Base-by-base conservation (phyloP, 176 grass and related monocot genomes). In the Avena sativa region DNA sequence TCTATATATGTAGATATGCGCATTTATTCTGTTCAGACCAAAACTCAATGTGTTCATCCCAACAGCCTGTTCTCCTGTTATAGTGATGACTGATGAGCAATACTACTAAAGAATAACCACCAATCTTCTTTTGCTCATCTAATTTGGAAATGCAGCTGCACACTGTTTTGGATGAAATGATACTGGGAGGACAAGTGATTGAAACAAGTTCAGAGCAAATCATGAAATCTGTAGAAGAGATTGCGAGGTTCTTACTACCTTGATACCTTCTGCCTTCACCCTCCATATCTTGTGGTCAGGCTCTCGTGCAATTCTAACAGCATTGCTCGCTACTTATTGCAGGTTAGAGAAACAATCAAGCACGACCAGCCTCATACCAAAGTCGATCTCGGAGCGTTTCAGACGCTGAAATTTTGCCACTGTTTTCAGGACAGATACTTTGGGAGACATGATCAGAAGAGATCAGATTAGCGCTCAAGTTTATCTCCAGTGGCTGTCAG, bases 131-230 rank as follows among this genome's bases (percentile, higher is more conserved):
- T 47, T 25, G 49, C 65, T 90, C 66, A 65, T 83, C 53, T 9
- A 0, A 63, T 66, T 84, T 84, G 52, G 3, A 87, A 74, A 81
- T 94, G 85, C 92, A 98, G 93, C 84, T 96, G 85, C 92, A 98
- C 87, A 91, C 80, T 13, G 84, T 98, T 90, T 88, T 98, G 83
- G 97, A 98, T 87, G 97, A 98, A 88, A 98, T 98, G 79, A 94
- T 98, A 86, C 66, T 96, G 32, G 92, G 97, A 15, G 97, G 97
- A 32, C 94, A 93, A 78, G 97, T 98, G 25, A 87, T 93, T 64
- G 94, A 98, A 89, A 98, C 97, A 55, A 96, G 89, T 81, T 96
- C 88, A 25, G 97, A 91, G 76, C 79, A 93, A 82, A 92, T 96
- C 79, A 40, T 94, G 84, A 91, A 85, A 87, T 89, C 87, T 12